Percentiles rank a stretch among this genome's conserved stretches.
Evolutionary conservation across 495 filamentous ascomycete genomes (phyloP).

Genomic region (Neurospora sp.): DNA sequence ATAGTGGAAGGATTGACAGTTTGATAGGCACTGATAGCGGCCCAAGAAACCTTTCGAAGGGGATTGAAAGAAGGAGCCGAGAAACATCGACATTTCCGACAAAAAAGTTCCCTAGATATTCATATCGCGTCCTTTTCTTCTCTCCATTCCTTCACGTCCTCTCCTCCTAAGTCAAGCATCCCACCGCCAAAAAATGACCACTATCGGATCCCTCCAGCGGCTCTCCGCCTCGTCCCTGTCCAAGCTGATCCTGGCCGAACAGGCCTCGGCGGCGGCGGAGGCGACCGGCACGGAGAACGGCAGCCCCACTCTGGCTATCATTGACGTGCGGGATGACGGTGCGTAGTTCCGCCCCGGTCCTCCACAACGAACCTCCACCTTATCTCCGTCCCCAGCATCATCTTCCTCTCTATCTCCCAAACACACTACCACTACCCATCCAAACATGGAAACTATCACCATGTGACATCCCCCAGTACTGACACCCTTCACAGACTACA

Average conservation of each 20-base stretch:
- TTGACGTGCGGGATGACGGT: conserved; percentile 86
- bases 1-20: background rate
- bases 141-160: background rate
- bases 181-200: conserved; percentile 19
- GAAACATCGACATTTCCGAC: background rate
- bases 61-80: background rate
- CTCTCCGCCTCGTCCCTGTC: conserved; percentile 55
- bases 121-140: background rate
- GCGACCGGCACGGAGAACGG: background rate
- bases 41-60: background rate
- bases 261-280: conserved; percentile 3
- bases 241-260: conserved; percentile 32
- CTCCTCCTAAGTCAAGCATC: background rate
- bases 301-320: conserved; percentile 47
- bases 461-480: background rate
- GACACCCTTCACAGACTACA: conserved; percentile 51
- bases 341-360: conserved; percentile 3
- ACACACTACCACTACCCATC: background rate
- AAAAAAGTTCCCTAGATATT: background rate
- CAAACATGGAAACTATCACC: background rate
- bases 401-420: background rate
- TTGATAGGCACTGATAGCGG: background rate
- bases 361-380: background rate
- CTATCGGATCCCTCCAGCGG: conserved; percentile 51
- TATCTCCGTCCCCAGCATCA: background rate